A percentile compares a stretch with the other conserved stretches of the same genome.
Evolutionary conservation across 805 yeast genomes (phyloP).

Genomic region (Lachancea thermotolerans): DNA sequence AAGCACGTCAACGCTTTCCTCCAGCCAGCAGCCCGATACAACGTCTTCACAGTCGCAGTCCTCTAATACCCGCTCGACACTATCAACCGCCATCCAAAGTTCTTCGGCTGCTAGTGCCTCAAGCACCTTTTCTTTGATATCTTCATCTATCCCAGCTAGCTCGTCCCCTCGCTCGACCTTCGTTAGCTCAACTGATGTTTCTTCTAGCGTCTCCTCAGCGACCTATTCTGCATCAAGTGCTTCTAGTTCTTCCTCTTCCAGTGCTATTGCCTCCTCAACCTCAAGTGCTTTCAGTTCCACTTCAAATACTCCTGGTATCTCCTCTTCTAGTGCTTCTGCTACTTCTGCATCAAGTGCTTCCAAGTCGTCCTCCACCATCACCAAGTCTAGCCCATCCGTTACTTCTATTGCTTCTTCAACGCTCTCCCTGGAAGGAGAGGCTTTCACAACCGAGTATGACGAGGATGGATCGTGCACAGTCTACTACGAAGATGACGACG

Average conservation of each 20-base stretch:
- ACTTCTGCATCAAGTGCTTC: conserved; percentile 1
- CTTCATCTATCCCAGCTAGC: too few relatives aligned
- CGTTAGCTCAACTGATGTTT: not conserved
- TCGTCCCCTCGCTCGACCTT: too few relatives aligned
- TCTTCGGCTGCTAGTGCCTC: conserved; percentile 1
- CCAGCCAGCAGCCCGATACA: too few relatives aligned
- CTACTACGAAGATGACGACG: conserved; percentile 19
- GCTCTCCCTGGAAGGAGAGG: not conserved
- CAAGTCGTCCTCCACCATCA: conserved; percentile 1
- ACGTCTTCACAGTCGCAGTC: too few relatives aligned
- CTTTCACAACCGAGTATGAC: conserved; percentile 12
- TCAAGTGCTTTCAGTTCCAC: conserved; percentile 8
- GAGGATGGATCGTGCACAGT: conserved; percentile 24
- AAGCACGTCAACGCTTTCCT: too few relatives aligned
- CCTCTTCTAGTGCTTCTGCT: conserved; percentile 8
- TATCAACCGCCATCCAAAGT: not conserved
- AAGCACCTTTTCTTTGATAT: not conserved
- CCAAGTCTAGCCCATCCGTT: conserved; percentile 6
- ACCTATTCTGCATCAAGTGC: not conserved
- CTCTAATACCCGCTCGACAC: too few relatives aligned
- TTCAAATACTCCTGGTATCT: conserved; percentile 1
- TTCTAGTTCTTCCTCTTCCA: not conserved
- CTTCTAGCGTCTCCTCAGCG: not conserved
- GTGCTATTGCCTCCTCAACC: not conserved
- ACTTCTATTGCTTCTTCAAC: conserved; percentile 4